phyloP scores from a whole-genome alignment of 805 yeast genomes.

The Candida khao-thaluensis region DNA sequence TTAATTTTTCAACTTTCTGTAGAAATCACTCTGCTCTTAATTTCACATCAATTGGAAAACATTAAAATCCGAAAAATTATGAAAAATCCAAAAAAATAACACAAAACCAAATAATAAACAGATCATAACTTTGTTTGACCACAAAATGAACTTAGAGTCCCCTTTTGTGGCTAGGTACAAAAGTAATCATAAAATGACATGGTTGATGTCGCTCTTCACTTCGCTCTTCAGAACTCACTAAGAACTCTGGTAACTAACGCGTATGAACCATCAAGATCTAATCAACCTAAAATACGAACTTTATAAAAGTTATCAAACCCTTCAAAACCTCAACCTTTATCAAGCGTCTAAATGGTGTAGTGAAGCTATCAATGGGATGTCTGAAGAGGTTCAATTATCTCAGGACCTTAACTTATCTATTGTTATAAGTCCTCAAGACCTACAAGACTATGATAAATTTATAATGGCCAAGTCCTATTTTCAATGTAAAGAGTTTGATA shows the following conservation, averaged over 20 bases:
- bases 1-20: too few species aligned
- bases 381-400: constrained; percentile 2
- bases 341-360: constrained; percentile 81
- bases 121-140: too few species aligned
- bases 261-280: constrained; percentile 7
- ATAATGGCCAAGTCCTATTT: constrained; percentile 71
- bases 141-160: too few species aligned
- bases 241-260: too few species aligned
- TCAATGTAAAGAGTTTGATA: constrained; percentile 78
- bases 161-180: too few species aligned
- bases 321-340: constrained; percentile 51
- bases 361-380: constrained; percentile 71
- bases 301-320: constrained; percentile 4
- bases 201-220: too few species aligned
- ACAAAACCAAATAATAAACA: too few species aligned
- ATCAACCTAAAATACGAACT: constrained; percentile 3
- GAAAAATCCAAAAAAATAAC: not conserved
- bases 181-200: too few species aligned
- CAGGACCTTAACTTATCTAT: constrained; percentile 2
- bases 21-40: not conserved
- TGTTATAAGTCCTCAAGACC: constrained; percentile 5
- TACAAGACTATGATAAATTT: constrained; percentile 43
- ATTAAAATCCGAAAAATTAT: not conserved
- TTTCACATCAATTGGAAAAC: not conserved
- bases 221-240: too few species aligned